Conservation (phyloP, 1,139 yeast genomes). For the Kurtzmaniella natalensis region DNA sequence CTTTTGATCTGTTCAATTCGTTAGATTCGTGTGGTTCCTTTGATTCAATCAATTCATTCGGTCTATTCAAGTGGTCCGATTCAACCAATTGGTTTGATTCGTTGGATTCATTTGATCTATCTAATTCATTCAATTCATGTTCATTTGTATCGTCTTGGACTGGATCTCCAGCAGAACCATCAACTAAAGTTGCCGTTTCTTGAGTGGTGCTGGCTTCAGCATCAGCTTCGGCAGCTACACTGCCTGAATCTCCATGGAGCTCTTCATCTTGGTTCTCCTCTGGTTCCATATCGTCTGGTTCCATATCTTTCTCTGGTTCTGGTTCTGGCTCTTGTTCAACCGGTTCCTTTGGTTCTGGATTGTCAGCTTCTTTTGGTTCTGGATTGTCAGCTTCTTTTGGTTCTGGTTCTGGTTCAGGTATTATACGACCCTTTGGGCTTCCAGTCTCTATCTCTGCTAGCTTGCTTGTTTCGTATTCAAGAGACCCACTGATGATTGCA, state of each 20-base stretch:
- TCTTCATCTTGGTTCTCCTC: neutral
- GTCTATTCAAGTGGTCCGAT: too few relatives aligned
- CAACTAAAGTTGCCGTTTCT: neutral
- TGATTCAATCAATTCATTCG: too few relatives aligned
- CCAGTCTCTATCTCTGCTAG: too few relatives aligned
- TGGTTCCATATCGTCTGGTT: neutral
- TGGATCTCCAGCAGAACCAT: conserved; percentile 44
- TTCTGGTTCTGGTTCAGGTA: neutral
- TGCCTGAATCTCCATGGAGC: neutral
- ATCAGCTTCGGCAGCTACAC: neutral
- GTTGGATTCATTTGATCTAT: too few relatives aligned
- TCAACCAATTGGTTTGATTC: too few relatives aligned
- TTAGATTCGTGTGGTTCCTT: too few relatives aligned
- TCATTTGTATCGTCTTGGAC: neutral
- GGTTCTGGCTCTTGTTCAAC: neutral
- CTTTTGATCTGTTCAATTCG: too few relatives aligned
- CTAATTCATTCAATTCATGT: too few relatives aligned
- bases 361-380: neutral
- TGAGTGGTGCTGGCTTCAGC: neutral
- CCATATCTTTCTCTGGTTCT: neutral
- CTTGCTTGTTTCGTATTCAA: too few relatives aligned
- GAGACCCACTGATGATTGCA: too few relatives aligned
- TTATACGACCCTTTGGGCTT: too few relatives aligned
- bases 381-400: neutral
- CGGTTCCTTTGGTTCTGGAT: neutral